These are phyloP conservation scores for Penicillium maclennaniae DNA, from an alignment of 495 filamentous ascomycete species.

Conservation along the genomic window DNA sequence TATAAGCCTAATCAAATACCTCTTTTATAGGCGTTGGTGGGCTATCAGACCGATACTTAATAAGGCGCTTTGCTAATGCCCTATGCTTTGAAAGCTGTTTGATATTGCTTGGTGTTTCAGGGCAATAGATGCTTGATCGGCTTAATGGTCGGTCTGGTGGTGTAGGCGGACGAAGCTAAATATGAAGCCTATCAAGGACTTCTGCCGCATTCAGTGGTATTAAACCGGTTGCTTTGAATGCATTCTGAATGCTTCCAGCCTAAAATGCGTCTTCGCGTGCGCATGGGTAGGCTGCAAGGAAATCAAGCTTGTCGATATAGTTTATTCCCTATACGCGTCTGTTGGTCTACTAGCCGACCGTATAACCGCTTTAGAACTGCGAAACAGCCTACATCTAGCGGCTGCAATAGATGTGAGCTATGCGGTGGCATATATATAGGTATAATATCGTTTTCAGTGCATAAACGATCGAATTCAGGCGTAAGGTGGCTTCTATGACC, in stretches of 20 bases:
- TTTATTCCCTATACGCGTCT: constrained; percentile 1
- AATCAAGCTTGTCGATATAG: constrained; percentile 18
- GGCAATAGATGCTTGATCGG: too few species aligned
- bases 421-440: constrained; percentile 23
- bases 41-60: too few species aligned
- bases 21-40: too few species aligned
- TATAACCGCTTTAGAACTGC: constrained; percentile 11
- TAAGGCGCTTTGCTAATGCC: too few species aligned
- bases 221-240: constrained; percentile 7
- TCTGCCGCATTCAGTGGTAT: constrained; percentile 5
- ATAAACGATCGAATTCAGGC: constrained; percentile 20
- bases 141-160: neutral
- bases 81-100: too few species aligned
- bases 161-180: constrained; percentile 8
- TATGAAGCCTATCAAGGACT: constrained; percentile 13
- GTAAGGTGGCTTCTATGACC: constrained; percentile 22
- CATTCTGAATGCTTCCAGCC: constrained; percentile 1
- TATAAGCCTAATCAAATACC: too few species aligned
- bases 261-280: neutral
- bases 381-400: constrained; percentile 19
- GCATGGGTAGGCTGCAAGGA: neutral
- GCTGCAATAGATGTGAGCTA: constrained; percentile 25
- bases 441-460: constrained; percentile 18
- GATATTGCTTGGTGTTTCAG: too few species aligned
- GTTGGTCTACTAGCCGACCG: constrained; percentile 2